Base-by-base conservation (phyloP, 768 basidiomycete species). In the Kwoniella mangroviensis region DNA sequence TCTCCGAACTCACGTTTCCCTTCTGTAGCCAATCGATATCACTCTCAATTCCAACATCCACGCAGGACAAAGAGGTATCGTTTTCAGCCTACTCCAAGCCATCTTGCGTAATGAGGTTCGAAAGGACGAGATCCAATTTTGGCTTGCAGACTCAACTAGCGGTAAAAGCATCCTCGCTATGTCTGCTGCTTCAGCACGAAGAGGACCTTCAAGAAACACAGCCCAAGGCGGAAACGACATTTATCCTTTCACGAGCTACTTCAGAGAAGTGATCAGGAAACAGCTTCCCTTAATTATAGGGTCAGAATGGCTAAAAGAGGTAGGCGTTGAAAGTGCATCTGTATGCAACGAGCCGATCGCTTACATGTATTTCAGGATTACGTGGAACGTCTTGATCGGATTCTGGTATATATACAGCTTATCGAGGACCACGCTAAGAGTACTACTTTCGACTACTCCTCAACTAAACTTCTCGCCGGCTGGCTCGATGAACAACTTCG, bases 401-500 rank as follows among this genome's bases (percentile, higher is more conserved):
- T 76, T 24, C 58, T 34, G n/a, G 66, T 76, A 3, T 68, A 76
- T 42, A 57, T 79, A 6, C 26, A 57, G 6, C 82, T 86, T 69
- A 84, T 92, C 55, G 85, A 85, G 68, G 81, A 82, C 51, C 84
- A 86, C 41, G 78, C 85, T 17, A 74, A 75, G 28, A 75, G 82
- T 19, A 59, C 82, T 3, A 75, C 84, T 3, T 85, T 91, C 68
- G 89, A 93, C 81, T 90, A 90, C 75, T 92, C 91, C 0, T 85
- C 87, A 2, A 83, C 90, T 15, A 88, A 88, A 68, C 87, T 89
- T 10, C 81, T 91, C 40, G 86, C 87, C 3, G 84, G 82, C 4
- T 87, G 88, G 87, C 85, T 93, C 28, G 71, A 81, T 10, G 84
- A 86, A 41, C 76, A 83, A 2, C 77, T 90, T 2, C 72, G 83